Conservation (phyloP, 331 rosid genomes). For the Malus hybrid region DNA sequence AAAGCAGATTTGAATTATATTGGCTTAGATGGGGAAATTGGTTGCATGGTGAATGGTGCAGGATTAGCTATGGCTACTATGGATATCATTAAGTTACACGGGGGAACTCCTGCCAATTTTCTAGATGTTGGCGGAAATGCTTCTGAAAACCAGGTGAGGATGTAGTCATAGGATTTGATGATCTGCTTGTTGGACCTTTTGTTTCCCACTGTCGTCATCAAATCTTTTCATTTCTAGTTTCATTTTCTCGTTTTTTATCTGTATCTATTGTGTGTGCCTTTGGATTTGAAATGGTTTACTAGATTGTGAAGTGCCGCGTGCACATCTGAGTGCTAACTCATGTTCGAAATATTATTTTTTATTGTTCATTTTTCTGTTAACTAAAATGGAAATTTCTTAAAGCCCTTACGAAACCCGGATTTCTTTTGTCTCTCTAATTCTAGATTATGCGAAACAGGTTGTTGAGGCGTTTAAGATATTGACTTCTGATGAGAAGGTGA, state of each 20-base stretch:
- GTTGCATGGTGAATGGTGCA: conserved; percentile 99
- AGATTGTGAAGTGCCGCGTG: background rate
- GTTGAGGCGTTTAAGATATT: conserved; percentile 92
- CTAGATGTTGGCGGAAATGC: conserved; percentile 98
- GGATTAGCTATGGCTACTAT: conserved; percentile 99
- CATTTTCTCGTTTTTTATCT: background rate
- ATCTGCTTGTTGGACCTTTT: background rate
- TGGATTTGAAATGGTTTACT: background rate
- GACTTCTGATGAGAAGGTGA: conserved; percentile 94
- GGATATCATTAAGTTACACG: conserved; percentile 93
- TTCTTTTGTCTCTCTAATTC: background rate
- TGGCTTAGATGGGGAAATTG: conserved; percentile 97
- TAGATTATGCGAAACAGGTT: conserved; percentile 48
- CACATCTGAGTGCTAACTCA: background rate
- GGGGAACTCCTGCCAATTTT: conserved; percentile 98
- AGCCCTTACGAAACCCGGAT: background rate
- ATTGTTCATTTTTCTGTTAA: background rate
- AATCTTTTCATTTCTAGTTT: background rate
- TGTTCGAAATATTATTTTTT: background rate
- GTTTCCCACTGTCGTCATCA: background rate
- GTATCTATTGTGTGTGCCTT: background rate
- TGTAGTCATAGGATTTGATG: background rate
- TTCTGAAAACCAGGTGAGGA: conserved; percentile 85
- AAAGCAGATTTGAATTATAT: conserved; percentile 92
- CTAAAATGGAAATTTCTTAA: background rate